Evolutionary conservation across 441 rosid genomes (phyloP), one percentile per base, ranked within the genome.

Genomic region (Isatis lusitanica): DNA sequence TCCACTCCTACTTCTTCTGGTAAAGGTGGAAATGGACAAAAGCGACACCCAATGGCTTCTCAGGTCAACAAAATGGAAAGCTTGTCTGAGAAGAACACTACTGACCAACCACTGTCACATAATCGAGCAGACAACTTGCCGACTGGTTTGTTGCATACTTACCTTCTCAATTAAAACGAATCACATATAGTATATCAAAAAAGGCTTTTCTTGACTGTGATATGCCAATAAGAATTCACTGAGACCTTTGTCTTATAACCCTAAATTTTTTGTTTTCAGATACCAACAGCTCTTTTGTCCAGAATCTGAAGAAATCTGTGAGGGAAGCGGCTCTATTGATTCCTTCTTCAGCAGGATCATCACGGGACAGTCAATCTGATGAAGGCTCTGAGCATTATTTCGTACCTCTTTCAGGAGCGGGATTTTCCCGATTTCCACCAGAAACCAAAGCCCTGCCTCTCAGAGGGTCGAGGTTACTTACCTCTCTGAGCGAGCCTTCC

Each of bases 1-100:
- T 87, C 88, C 84, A 90, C 94, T 48, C 97, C 98, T 75, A 95
- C 83, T 81, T 90, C 98, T 55, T 90, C 96, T 58, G 95, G 91
- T 64, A 95, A 90, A 82, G 85, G 86, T 51, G 91, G 90, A 79
- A 88, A 83, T 80, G 58, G 83, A 70, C 99, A 91, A 79, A 95
- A 85, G 83, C 86, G 90, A 64, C 92, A 86, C 31, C 66, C 84
- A 51, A 43, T 80, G 77, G 85, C 78, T 76, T 55, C 88, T 61
- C 97, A 86, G 80, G 75, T 74, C 79, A 86, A 68, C 75, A 92
- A 86, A 81, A 80, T 81, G 79, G 97, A 88, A 73, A 86, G 78
- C 77, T 76, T 83, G 24, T 82, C 90, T 48, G 95, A 85, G 70
- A 85, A 88, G 68, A 90, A 79, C 75, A 79, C 88, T 52, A 61